Conservation (phyloP, 164 flowering plant genomes). For the Amborella trichopoda region DNA sequence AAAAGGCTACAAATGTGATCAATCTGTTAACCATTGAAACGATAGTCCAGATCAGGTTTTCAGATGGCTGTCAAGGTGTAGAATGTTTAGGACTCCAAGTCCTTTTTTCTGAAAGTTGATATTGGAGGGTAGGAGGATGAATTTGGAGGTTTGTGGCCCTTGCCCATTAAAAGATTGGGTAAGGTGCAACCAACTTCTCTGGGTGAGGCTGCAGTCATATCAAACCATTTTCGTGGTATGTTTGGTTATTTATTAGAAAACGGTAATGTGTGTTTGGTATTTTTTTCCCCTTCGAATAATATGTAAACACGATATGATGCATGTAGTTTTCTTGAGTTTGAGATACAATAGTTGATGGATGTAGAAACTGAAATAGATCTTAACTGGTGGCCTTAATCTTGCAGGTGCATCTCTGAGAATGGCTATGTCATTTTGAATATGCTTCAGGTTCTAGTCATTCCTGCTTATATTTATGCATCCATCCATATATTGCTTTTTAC, state of each 20-base stretch:
- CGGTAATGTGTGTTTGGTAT: no score
- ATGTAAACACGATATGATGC: background rate
- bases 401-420: conserved; percentile 81
- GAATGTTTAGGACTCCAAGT: no score
- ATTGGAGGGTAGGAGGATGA: no score
- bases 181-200: background rate
- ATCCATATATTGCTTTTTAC: background rate
- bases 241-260: conserved; percentile 1
- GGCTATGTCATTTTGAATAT: conserved; percentile 63
- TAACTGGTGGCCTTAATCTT: conserved; percentile 3
- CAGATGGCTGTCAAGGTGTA: no score
- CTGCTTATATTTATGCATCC: background rate
- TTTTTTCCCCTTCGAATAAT: background rate
- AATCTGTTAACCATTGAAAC: no score
- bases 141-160: no score
- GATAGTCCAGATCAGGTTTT: no score
- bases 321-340: background rate
- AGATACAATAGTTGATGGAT: background rate
- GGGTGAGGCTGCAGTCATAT: background rate
- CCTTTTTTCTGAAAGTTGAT: no score
- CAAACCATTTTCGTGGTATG: background rate
- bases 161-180: no score
- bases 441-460: conserved; percentile 56
- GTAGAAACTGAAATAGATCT: background rate
- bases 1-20: no score